phyloP scores from a whole-genome alignment of 805 yeast species.

The Tetrapisispora nanseiensis region DNA sequence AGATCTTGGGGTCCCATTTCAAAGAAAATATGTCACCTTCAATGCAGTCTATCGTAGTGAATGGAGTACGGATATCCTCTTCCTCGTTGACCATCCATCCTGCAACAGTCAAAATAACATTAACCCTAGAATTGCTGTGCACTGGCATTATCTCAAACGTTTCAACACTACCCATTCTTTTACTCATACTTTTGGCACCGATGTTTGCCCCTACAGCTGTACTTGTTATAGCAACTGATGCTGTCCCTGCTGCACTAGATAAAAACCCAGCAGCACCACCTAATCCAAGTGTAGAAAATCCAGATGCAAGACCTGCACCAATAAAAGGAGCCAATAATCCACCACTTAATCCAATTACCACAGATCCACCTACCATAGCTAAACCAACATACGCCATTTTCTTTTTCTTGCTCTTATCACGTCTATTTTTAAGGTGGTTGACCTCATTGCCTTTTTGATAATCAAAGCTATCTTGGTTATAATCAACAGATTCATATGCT shows the following conservation, averaged over 20 bases:
- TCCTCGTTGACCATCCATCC: slow-evolving; percentile 96
- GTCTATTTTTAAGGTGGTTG: slow-evolving; percentile 57
- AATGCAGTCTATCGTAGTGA: slow-evolving; percentile 91
- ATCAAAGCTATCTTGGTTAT: slow-evolving; percentile 49
- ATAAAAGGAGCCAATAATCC: slow-evolving; percentile 95
- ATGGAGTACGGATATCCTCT: slow-evolving; percentile 94
- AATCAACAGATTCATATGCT: slow-evolving; percentile 79
- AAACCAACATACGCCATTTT: slow-evolving; percentile 82
- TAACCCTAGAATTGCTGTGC: slow-evolving; percentile 82
- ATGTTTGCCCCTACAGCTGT: slow-evolving; percentile 84
- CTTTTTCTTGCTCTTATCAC: slow-evolving; percentile 53
- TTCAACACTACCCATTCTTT: slow-evolving; percentile 82
- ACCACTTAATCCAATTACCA: slow-evolving; percentile 89
- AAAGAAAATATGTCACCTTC: slow-evolving; percentile 93
- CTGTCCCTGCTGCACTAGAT: slow-evolving; percentile 96
- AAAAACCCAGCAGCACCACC: slow-evolving; percentile 87
- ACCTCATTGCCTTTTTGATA: slow-evolving; percentile 62
- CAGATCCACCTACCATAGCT: slow-evolving; percentile 93
- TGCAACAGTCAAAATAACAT: slow-evolving; percentile 76
- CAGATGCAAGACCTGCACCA: slow-evolving; percentile 98
- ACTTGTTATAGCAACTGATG: slow-evolving; percentile 85
- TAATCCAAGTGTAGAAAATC: slow-evolving; percentile 87
- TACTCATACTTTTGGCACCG: slow-evolving; percentile 75
- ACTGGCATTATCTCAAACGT: slow-evolving; percentile 91
- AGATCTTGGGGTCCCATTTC: slow-evolving; percentile 97